Evolutionary conservation across 495 filamentous ascomycete species (phyloP), one percentile per base, ranked within the genome.

Genomic region (Aspergillus avenaceus): DNA sequence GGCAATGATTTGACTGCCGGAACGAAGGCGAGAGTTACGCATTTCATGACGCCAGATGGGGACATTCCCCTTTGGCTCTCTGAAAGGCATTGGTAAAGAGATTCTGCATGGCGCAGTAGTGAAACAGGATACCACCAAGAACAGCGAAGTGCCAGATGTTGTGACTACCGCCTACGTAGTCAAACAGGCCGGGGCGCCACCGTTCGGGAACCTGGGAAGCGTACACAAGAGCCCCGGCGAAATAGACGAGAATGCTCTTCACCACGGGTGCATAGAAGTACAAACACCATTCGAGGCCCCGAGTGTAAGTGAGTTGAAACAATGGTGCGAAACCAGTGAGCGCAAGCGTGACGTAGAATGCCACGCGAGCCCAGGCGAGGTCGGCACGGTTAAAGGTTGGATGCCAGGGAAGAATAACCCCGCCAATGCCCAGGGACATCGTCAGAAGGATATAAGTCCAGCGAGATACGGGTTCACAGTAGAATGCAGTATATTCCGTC

Each of bases 141-240:
- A 99, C 93, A 18, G 95, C 95, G 32, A 96, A 66, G 67, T 99
- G 93, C 93, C 95, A 99, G 21, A 97, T 82, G 68, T 99, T 99
- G 69, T 99, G 93, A 64, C 86, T 90, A 42, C 87, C 90, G 22
- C 95, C 95, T 25, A 93, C 73, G 66, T 95, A 99, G 66, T 99
- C 93, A 56, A 97, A 97, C 58, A 82, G 79, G 32, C 93, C 93
- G 0, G 91, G 95, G 55, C 76, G 85, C 87, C 89, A 99, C 45
- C 90, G 78, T 72, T 99, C 93, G 26, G 93, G 93, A 7, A 97
- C 75, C 64, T 96, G 90, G 59, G 84, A 85, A n/a, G 95, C 93
- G 66, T 99, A 99, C 44, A 97, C 76, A 18, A 80, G 63, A 26
- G 93, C 92, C 25, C 93, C 93, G 21, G 81, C 61, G 13, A 96